These are phyloP conservation scores for Myxozyma geophila DNA, from an alignment of 805 yeast species.

Conservation along the genomic window DNA sequence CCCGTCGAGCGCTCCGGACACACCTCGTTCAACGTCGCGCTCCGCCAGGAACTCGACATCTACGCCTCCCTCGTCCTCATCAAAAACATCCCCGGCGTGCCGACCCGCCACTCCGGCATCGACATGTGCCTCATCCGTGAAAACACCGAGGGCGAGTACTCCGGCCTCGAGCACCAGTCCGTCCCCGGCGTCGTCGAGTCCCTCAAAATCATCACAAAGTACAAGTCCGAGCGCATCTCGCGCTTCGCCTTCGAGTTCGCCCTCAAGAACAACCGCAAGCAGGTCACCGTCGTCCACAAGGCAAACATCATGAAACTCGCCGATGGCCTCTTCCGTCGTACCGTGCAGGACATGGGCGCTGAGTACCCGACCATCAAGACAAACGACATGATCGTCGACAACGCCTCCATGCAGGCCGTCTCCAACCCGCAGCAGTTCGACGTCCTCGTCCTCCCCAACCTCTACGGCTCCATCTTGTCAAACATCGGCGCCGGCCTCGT, in stretches of 20 bases:
- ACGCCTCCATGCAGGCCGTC: conserved; percentile 99
- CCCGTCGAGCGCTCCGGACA: conserved; percentile 77
- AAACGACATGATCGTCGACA: conserved; percentile 95
- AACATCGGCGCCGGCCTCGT: conserved; percentile 97
- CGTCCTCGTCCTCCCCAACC: conserved; percentile 95
- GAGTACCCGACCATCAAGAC: conserved; percentile 81
- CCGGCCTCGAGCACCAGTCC: conserved; percentile 96
- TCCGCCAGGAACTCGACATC: conserved; percentile 94
- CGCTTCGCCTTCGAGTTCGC: conserved; percentile 97
- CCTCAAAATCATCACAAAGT: conserved; percentile 84
- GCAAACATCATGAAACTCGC: conserved; percentile 99
- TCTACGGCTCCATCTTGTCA: conserved; percentile 96
- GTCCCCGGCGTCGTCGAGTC: conserved; percentile 98
- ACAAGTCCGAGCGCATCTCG: conserved; percentile 95
- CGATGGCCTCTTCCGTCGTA: conserved; percentile 95
- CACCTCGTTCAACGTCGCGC: conserved; percentile 89
- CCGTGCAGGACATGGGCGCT: conserved; percentile 84
- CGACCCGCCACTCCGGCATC: conserved; percentile 83
- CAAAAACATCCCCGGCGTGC: conserved; percentile 92
- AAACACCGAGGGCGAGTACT: conserved; percentile 99
- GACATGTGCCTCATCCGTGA: conserved; percentile 96
- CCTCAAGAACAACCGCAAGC: conserved; percentile 83
- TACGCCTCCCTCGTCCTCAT: conserved; percentile 93
- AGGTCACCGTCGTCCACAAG: conserved; percentile 96
- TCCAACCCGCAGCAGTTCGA: conserved; percentile 98